A percentile compares a stretch with the other conserved stretches of the same genome.
phyloP scores from a whole-genome alignment of 495 filamentous ascomycete species.

The Umbilicaria muhlenbergii region DNA sequence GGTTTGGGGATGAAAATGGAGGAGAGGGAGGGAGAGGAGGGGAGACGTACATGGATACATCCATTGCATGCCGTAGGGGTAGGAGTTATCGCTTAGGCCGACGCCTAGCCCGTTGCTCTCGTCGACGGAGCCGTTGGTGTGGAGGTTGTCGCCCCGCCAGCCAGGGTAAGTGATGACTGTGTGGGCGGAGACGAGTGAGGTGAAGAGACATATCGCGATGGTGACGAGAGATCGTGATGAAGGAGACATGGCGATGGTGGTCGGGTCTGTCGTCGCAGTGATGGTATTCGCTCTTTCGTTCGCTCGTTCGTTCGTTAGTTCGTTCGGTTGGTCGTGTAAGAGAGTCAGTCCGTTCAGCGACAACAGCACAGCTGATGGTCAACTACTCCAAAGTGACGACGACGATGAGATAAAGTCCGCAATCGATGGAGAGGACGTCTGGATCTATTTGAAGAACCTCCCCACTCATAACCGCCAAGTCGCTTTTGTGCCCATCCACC shows the following conservation, averaged over 20 bases:
- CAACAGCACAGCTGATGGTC: too few species aligned
- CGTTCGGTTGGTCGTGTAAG: too few species aligned
- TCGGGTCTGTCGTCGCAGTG: too few species aligned
- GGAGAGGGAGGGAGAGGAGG: neutral
- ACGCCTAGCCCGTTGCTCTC: conserved; percentile 29
- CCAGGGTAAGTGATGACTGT: conserved; percentile 85
- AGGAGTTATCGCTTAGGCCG: conserved; percentile 30
- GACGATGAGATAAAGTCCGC: too few species aligned
- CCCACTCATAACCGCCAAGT: too few species aligned
- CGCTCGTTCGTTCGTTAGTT: too few species aligned
- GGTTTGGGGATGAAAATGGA: neutral
- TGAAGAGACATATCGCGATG: conserved; percentile 15
- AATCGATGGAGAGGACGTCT: too few species aligned
- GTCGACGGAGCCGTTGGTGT: conserved; percentile 47
- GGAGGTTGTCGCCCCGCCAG: conserved; percentile 86
- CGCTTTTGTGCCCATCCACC: too few species aligned
- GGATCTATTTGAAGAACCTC: too few species aligned
- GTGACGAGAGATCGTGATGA: conserved; percentile 1
- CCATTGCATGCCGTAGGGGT: conserved; percentile 95
- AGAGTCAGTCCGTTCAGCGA: too few species aligned
- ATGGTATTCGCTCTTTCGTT: too few species aligned
- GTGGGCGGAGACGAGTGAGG: conserved; percentile 50
- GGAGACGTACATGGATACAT: conserved; percentile 79
- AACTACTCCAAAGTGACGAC: too few species aligned
- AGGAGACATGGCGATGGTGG: neutral